These are phyloP conservation scores for Cryptococcus sp. DNA, from an alignment of 1,284 basidiomycete species.

Conservation along the genomic window DNA sequence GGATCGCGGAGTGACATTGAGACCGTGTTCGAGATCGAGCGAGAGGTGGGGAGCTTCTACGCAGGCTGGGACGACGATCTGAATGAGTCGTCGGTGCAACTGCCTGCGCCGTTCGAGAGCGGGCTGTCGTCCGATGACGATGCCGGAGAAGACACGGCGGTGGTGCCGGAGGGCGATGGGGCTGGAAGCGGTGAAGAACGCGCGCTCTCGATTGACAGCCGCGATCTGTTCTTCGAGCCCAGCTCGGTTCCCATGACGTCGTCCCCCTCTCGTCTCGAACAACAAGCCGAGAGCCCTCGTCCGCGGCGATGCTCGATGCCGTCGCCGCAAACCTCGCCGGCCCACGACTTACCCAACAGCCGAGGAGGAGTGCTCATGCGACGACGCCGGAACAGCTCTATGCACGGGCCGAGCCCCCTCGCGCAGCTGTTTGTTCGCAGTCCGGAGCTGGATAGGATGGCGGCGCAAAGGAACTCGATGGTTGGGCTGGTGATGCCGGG, in stretches of 20 bases:
- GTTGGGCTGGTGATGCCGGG: constrained; percentile 18
- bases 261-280: constrained; percentile 19
- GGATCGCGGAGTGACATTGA: constrained; percentile 70
- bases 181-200: background rate
- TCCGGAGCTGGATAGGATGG: constrained; percentile 11
- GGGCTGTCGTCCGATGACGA: constrained; percentile 19
- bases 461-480: constrained; percentile 18
- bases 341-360: constrained; percentile 3
- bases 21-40: constrained; percentile 78
- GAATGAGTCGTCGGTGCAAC: constrained; percentile 25
- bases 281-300: constrained; percentile 13
- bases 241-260: constrained; percentile 22
- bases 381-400: constrained; percentile 33
- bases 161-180: background rate
- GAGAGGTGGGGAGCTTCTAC: constrained; percentile 56
- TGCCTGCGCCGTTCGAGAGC: constrained; percentile 20
- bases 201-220: background rate
- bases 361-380: constrained; percentile 11
- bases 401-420: constrained; percentile 46
- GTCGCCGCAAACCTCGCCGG: constrained; percentile 9
- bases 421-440: constrained; percentile 44
- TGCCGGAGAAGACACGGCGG: constrained; percentile 7
- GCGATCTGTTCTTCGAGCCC: constrained; percentile 1
- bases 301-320: constrained; percentile 26
- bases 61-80: constrained; percentile 52